phyloP scores from a whole-genome alignment of 1,284 basidiomycete species.

The Ustilago trichophora region DNA sequence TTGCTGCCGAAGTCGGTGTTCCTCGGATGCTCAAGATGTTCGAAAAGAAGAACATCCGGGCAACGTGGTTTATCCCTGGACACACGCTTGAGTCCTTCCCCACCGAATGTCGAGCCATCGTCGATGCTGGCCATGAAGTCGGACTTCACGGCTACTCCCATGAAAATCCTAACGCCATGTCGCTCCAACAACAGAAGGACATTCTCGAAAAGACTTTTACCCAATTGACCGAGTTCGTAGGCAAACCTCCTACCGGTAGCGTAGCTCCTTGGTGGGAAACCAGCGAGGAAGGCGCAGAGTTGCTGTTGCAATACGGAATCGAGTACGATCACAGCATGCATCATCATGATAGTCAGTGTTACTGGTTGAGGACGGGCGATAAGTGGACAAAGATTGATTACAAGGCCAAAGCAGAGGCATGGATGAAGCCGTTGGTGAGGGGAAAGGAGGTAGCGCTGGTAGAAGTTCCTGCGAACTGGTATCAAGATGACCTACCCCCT shows the following conservation, averaged over 20 bases:
- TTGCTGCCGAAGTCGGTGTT: constrained; percentile 73
- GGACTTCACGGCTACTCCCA: constrained; percentile 49
- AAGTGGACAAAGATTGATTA: constrained; percentile 81
- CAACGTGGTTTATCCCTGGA: constrained; percentile 70
- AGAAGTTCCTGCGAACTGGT: constrained; percentile 77
- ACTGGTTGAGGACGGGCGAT: constrained; percentile 76
- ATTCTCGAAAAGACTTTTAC: constrained; percentile 77
- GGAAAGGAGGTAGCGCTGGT: constrained; percentile 77
- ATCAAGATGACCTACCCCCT: constrained; percentile 77
- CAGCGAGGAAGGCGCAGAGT: constrained; percentile 74
- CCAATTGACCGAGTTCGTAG: constrained; percentile 76
- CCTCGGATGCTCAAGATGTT: constrained; percentile 70
- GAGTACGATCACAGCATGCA: constrained; percentile 73
- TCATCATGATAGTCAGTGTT: constrained; percentile 73
- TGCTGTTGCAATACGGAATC: constrained; percentile 78
- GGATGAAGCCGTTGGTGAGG: constrained; percentile 79
- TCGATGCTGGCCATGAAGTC: constrained; percentile 77
- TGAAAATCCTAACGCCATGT: constrained; percentile 71
- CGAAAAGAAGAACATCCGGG: constrained; percentile 79
- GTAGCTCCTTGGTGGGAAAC: constrained; percentile 85
- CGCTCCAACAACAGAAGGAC: constrained; percentile 76
- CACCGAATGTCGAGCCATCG: constrained; percentile 73
- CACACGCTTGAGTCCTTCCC: constrained; percentile 78
- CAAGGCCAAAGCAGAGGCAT: constrained; percentile 71
- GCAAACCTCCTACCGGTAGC: constrained; percentile 74